These are phyloP conservation scores for Diaporthe vaccinii DNA, from an alignment of 2,329 filamentous ascomycete genomes.

Conservation along the genomic window DNA sequence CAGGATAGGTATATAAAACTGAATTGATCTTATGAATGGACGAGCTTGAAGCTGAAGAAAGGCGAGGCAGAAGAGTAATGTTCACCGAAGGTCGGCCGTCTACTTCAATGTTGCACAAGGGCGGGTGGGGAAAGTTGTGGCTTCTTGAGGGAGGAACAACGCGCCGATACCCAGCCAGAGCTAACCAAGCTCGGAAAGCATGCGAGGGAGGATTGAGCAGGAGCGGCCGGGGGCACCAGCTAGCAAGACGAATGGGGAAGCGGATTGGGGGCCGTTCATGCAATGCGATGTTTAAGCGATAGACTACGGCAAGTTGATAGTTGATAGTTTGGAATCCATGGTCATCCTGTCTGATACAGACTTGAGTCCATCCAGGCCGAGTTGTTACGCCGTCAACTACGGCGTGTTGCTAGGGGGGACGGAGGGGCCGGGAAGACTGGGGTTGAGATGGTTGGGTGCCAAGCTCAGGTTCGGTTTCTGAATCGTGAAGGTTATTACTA, in stretches of 20 bases:
- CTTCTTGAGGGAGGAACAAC: background rate
- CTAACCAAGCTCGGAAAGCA: conserved; percentile 3
- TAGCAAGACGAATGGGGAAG: conserved; percentile 5
- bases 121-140: conserved; percentile 15
- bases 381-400: background rate
- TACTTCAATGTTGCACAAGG: background rate
- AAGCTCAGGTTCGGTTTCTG: background rate
- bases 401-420: background rate
- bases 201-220: background rate
- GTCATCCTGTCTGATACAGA: conserved; percentile 1
- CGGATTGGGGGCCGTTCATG: background rate
- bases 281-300: background rate
- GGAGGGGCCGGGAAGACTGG: background rate
- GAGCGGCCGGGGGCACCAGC: background rate
- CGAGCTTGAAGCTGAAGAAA: background rate
- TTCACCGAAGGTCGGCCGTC: background rate
- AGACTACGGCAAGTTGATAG: background rate
- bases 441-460: background rate
- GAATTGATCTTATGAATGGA: background rate
- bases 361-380: background rate
- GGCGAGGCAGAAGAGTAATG: background rate
- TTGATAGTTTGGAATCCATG: background rate
- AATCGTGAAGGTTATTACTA: conserved; percentile 14
- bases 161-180: conserved; percentile 15
- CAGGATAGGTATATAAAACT: background rate